A percentile compares a stretch with the other conserved stretches of the same genome.
Evolutionary conservation across 192 early-diverging fungal species (phyloP).

Genomic region (Backusella liffmaniae): DNA sequence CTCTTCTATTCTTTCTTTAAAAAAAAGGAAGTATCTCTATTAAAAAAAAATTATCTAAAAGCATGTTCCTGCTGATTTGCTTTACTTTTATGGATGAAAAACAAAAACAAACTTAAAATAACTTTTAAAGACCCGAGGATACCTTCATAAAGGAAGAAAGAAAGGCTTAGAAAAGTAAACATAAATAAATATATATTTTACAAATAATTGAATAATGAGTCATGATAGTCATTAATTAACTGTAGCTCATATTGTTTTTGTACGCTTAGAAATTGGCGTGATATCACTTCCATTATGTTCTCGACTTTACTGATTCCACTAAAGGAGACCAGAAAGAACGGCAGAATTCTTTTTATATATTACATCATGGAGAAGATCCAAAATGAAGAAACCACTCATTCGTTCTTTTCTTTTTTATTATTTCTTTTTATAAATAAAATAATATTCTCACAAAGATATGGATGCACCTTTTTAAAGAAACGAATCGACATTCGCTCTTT

Average conservation of each 20-base stretch:
- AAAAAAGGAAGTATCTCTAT: no score
- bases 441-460: conserved; percentile 2
- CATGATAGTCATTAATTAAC: background rate
- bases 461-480: conserved; percentile 5
- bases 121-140: background rate
- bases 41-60: background rate
- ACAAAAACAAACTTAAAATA: background rate
- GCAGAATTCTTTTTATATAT: background rate
- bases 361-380: background rate
- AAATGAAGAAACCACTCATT: background rate
- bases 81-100: conserved; percentile 3
- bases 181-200: background rate
- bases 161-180: background rate
- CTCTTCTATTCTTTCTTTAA: no score
- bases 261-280: background rate
- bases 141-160: background rate
- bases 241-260: background rate
- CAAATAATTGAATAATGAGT: background rate
- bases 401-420: background rate
- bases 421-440: background rate
- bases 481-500: background rate
- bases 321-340: background rate
- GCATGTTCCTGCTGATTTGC: background rate
- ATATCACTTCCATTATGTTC: background rate
- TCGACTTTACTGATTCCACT: background rate